Conservation (phyloP, 2,329 filamentous ascomycete species). For the Fusarium bactridioides region DNA sequence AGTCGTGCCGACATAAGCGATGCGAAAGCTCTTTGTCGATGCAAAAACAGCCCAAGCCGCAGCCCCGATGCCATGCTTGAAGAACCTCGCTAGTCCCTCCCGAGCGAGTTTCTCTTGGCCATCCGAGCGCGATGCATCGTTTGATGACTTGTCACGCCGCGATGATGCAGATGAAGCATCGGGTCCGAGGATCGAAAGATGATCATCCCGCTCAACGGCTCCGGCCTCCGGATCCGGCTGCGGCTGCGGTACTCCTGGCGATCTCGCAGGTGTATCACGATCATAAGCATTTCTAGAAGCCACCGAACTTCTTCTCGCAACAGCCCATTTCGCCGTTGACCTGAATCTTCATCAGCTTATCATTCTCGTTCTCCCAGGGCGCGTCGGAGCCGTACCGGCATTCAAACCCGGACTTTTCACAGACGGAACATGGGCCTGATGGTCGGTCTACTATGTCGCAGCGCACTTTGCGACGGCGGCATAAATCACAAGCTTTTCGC, state of each 20-base stretch:
- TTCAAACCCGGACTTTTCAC: constrained; percentile 38
- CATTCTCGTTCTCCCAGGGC: no score
- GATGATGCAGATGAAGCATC: neutral
- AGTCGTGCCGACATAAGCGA: constrained; percentile 39
- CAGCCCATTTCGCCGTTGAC: constrained; percentile 37
- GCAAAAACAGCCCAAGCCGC: constrained; percentile 39
- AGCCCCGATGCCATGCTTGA: constrained; percentile 37
- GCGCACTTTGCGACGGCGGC: constrained; percentile 37
- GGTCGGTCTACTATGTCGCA: constrained; percentile 35
- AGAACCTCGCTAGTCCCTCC: constrained; percentile 36
- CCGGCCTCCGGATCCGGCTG: constrained; percentile 17
- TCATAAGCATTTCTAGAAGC: constrained; percentile 5
- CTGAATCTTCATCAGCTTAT: constrained; percentile 7
- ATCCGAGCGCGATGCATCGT: neutral
- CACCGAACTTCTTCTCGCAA: constrained; percentile 20
- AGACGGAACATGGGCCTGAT: constrained; percentile 32
- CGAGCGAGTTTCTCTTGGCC: constrained; percentile 37
- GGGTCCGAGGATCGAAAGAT: constrained; percentile 5
- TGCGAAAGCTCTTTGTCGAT: constrained; percentile 38
- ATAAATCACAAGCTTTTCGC: constrained; percentile 39
- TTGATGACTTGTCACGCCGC: neutral
- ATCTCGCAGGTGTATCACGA: neutral
- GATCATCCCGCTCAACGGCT: constrained; percentile 10
- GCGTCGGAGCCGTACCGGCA: constrained; percentile 37
- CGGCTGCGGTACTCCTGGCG: constrained; percentile 11